Base-by-base conservation (phyloP, 2,329 filamentous ascomycete species). In the Hypoxylon sp. region DNA sequence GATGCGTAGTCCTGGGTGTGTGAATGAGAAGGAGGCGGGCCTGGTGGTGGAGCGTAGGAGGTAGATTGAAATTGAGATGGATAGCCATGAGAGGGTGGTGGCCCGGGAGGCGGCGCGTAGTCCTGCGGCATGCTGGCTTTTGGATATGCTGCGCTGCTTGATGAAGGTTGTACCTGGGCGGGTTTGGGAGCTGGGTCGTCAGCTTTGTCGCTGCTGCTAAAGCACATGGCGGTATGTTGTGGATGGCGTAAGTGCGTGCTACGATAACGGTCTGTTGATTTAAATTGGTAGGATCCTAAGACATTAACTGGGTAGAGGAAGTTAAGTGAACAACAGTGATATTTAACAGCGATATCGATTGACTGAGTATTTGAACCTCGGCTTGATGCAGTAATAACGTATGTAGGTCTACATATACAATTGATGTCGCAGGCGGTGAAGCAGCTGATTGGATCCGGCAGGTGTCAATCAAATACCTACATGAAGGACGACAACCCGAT, bases 141-240 rank as follows among this genome's bases (percentile, higher is more conserved):
- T 10, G 69, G 68, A 13, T 65, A 52, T 29, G 68, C 50, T n/a
- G 59, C 47, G 50, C 62, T 72, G 55, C 27, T 71, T 44, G 75
- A 72, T 3, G 71, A 64, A 19, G 71, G 74, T 31, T 19, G 65
- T 7, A 74, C 47, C 27, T 74, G 73, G 15, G 70, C 75, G 4
- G 82, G 84, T 31, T 82, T 78, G 2, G 84, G 79, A 6, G 82
- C 77, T 19, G 79, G 79, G 31, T 81, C 81, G 65, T 80, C 63
- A 37, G 75, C 72, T 53, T 81, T 79, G 62, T 83, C 79, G 54
- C 82, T 84, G 70, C 78, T 78, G 48, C 84, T 82, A 71, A 87
- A 86, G 75, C 85, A 87, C 85, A 87, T 87, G 51, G 39, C 65
- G 56, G 19, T 13, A 42, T 53, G 17, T 10, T 37, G 21, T 42